These are phyloP conservation scores for Inga leiocalycina DNA, from an alignment of 306 rosid species.

Conservation along the genomic window DNA sequence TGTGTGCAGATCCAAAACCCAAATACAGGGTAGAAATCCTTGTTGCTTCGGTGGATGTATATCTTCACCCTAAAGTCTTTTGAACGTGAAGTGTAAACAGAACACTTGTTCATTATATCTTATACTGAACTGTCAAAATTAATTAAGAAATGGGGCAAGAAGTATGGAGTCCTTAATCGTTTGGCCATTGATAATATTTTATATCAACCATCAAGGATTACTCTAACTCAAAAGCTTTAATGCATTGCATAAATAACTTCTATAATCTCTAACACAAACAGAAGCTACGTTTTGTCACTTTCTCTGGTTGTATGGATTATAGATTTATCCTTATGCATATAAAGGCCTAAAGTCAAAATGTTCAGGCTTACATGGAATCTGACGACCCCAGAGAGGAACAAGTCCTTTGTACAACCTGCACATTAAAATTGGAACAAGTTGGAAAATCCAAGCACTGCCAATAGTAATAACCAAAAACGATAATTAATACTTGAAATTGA, in stretches of 20 bases:
- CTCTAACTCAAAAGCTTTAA: not conserved
- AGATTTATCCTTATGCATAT: not conserved
- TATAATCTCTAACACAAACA: not conserved
- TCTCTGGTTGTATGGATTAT: not conserved
- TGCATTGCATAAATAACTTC: not conserved
- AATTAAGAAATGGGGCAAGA: no score
- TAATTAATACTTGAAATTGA: not conserved
- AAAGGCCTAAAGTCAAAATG: not conserved
- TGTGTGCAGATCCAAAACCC: conserved; percentile 5
- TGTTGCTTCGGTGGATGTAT: not conserved
- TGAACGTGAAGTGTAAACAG: not conserved
- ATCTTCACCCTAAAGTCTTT: not conserved
- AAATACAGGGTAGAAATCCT: not conserved
- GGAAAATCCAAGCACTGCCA: not conserved
- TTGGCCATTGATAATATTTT: not conserved
- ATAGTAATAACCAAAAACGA: not conserved
- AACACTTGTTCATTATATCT: not conserved
- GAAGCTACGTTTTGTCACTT: not conserved
- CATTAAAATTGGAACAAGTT: conserved; percentile 15
- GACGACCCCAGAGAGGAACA: conserved; percentile 96
- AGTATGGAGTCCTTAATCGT: no score
- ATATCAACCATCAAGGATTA: not conserved
- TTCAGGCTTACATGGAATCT: conserved; percentile 75
- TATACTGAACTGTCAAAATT: not conserved
- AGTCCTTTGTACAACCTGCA: conserved; percentile 79